These are phyloP conservation scores for Dendrocalamus sinicus DNA, from an alignment of 176 grass and related monocot genomes.

Conservation along the genomic window DNA sequence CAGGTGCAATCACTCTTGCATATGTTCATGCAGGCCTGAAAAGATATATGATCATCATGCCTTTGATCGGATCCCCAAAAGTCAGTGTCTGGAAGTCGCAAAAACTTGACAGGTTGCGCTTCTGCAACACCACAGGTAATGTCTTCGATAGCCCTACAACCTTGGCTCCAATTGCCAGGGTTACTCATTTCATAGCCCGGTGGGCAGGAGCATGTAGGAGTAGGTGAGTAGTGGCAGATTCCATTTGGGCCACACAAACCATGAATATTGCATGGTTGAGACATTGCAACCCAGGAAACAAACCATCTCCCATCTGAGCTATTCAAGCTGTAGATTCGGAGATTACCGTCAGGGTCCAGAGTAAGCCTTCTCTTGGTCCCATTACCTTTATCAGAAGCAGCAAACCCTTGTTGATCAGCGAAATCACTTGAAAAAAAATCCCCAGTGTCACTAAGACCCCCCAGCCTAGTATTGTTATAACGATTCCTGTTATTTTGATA, in stretches of 20 bases:
- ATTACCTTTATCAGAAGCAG: conserved; percentile 44
- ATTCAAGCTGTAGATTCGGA: conserved; percentile 51
- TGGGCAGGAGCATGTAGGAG: conserved; percentile 50
- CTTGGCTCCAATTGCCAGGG: conserved; percentile 53
- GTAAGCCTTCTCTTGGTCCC: conserved; percentile 50
- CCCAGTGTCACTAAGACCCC: conserved; percentile 32
- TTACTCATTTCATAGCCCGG: conserved; percentile 46
- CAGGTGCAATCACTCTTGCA: conserved; percentile 23
- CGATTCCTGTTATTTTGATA: conserved; percentile 31
- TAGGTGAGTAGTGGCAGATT: conserved; percentile 48
- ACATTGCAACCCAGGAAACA: conserved; percentile 54
- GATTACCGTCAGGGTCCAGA: conserved; percentile 63
- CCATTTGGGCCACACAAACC: conserved; percentile 52
- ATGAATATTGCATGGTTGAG: conserved; percentile 56
- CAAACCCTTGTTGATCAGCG: conserved; percentile 14
- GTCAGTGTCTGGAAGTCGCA: conserved; percentile 1
- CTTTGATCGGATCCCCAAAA: conserved; percentile 28
- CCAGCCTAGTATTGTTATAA: conserved; percentile 45
- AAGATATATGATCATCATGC: not conserved
- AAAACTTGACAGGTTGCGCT: not conserved
- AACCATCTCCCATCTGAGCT: conserved; percentile 43
- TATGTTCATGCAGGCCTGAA: not conserved
- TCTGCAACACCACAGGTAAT: not conserved
- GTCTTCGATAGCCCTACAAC: conserved; percentile 17
- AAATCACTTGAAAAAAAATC: conserved; percentile 44